Evolutionary conservation across 306 rosid species (phyloP).

Genomic region (Leucaena leucocephala): DNA sequence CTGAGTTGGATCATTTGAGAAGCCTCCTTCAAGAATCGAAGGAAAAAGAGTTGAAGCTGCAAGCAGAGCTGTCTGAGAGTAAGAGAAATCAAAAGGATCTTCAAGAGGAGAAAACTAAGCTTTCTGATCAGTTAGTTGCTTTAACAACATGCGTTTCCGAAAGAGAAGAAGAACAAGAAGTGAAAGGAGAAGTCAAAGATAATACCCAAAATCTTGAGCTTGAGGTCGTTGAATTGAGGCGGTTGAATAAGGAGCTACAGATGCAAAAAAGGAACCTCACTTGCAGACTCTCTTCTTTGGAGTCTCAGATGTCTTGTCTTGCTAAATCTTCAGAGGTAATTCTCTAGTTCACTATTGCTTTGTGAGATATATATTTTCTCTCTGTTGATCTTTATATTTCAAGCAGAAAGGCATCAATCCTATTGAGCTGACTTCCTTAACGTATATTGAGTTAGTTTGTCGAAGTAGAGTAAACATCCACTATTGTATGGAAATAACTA

Average conservation of each 20-base stretch:
- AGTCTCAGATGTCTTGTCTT: conserved; percentile 65
- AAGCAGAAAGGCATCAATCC: background rate
- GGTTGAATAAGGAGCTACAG: conserved; percentile 90
- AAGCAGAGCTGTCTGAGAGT: conserved; percentile 69
- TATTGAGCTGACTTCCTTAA: background rate
- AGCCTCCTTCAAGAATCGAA: conserved; percentile 76
- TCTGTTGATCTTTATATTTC: background rate
- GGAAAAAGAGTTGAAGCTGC: conserved; percentile 78
- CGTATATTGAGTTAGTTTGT: background rate
- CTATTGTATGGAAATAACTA: background rate
- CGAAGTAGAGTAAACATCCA: background rate
- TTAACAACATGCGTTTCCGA: conserved; percentile 42
- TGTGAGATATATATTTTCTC: background rate
- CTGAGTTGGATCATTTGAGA: conserved; percentile 88
- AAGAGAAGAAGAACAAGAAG: conserved; percentile 51
- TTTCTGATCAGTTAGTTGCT: conserved; percentile 57
- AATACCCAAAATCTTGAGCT: conserved; percentile 60
- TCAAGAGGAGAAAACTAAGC: conserved; percentile 67
- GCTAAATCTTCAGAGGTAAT: conserved; percentile 70
- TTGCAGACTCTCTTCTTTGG: conserved; percentile 70
- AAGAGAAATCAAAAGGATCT: conserved; percentile 52
- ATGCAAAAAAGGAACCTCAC: conserved; percentile 85
- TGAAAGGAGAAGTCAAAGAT: conserved; percentile 44
- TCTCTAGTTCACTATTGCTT: background rate
- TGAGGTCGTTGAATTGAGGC: conserved; percentile 86